Percentiles rank a stretch among this genome's conserved stretches.
phyloP scores from a whole-genome alignment of 306 rosid genomes.

The Fragaria ananassa region DNA sequence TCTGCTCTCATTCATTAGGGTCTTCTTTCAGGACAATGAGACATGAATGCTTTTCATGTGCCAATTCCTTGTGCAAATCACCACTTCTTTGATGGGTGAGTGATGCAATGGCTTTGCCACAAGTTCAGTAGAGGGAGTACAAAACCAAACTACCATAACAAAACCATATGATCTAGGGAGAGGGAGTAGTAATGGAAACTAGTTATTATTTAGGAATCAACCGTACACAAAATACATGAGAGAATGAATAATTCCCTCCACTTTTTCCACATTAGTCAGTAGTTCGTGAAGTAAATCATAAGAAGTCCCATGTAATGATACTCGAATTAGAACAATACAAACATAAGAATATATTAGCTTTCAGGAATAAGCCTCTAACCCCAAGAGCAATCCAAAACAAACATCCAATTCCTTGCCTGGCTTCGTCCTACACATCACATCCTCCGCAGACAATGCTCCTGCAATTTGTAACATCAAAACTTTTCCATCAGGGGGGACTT shows the following conservation, averaged over 20 bases:
- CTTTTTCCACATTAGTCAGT: conserved; percentile 23
- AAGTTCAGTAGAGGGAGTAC: not conserved
- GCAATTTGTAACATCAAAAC: conserved; percentile 6
- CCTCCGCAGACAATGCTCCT: conserved; percentile 86
- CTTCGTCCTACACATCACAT: conserved; percentile 48
- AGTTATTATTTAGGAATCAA: not conserved
- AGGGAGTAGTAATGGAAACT: not conserved
- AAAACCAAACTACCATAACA: not conserved
- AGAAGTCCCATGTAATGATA: conserved; percentile 22
- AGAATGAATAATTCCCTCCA: conserved; percentile 90
- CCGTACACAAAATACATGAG: conserved; percentile 32
- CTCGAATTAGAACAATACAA: conserved; percentile 36
- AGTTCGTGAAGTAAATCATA: conserved; percentile 21
- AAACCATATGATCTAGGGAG: not conserved
- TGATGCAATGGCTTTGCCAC: not conserved
- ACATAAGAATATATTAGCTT: conserved; percentile 30
- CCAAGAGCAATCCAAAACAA: conserved; percentile 22
- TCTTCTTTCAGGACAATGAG: not conserved
- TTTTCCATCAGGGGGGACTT: not conserved
- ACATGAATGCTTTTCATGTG: not conserved
- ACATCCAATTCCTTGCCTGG: conserved; percentile 17
- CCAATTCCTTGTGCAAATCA: not conserved
- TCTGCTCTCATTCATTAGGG: not conserved
- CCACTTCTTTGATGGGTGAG: not conserved
- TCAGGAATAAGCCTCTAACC: conserved; percentile 36